Evolutionary conservation across 306 rosid genomes (phyloP), one percentile per base, ranked within the genome.

Genomic region (Urtica urens): DNA sequence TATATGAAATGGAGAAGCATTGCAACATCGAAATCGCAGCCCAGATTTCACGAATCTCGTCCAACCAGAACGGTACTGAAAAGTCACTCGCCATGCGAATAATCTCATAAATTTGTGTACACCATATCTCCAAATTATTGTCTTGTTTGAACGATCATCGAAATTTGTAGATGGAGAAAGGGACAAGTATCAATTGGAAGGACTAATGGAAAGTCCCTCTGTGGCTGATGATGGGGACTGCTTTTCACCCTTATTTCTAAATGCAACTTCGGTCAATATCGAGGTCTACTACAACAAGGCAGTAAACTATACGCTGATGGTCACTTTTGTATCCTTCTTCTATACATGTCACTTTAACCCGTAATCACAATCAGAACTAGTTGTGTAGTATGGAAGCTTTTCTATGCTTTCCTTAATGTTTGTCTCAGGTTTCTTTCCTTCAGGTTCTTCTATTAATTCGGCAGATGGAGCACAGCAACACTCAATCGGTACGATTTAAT

Each of bases 401-500:
- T 44, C 56, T 37, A 60, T 3, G 69, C 55, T 67, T 41, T 68
- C 86, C 95, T 84, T 81, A 71, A 75, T 49, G 15, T 56, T 59
- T 43, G 63, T 57, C 52, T 53, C 77, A 90, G 97, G 62, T 81
- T 64, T 90, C 97, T 14, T 90, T 90, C 75, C 77, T 90, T 76
- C 99, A 90, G 85, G 94, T 90, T 77, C 94, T 90, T 64, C 77
- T 90, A 40, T 63, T 90, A 66, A 85, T 90, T 73, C 85, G 99
- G 64, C 95, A 90, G 72, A 90, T 90, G 99, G 99, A 85, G 73
- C 99, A 90, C 70, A 74, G 99, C 76, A 90, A 80, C 74, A 90
- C 99, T 57, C 99, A 85, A 56, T 90, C 95, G 19, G 96, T 90
- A 85, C 75, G 87, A 44, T 57, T 23, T 59, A 51, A 65, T 15